These are phyloP conservation scores for Russula olivacea DNA, from an alignment of 768 basidiomycete genomes.

Conservation along the genomic window DNA sequence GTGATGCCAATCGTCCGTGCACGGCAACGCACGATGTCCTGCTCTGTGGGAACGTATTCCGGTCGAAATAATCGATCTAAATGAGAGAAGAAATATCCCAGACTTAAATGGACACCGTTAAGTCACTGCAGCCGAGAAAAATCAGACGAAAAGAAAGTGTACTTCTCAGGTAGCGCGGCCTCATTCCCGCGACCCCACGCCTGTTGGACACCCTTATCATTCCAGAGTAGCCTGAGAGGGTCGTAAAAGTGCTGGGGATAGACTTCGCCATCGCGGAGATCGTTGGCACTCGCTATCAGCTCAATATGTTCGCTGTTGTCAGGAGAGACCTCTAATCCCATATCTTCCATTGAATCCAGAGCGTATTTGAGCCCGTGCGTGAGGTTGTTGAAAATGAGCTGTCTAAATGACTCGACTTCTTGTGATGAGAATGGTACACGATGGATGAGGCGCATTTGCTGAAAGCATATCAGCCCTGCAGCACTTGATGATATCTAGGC, in stretches of 20 bases:
- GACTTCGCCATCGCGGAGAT: constrained; percentile 73
- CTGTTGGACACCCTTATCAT: constrained; percentile 64
- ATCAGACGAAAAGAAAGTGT: constrained; percentile 25
- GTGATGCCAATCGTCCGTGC: constrained; percentile 90
- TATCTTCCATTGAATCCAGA: constrained; percentile 85
- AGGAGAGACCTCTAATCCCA: constrained; percentile 67
- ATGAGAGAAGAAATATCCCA: constrained; percentile 71
- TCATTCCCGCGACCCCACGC: constrained; percentile 85
- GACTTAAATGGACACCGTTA: constrained; percentile 35
- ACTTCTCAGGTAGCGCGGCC: constrained; percentile 90
- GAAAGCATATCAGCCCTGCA: constrained; percentile 16
- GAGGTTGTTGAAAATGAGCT: constrained; percentile 89
- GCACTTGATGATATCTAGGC: background rate
- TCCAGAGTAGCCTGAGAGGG: constrained; percentile 69
- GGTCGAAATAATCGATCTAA: constrained; percentile 76
- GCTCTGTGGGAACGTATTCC: constrained; percentile 66
- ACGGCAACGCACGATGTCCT: constrained; percentile 82
- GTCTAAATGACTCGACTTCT: constrained; percentile 86
- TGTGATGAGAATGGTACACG: constrained; percentile 71
- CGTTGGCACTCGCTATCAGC: constrained; percentile 58
- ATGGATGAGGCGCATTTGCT: constrained; percentile 99
- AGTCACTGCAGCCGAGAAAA: constrained; percentile 15
- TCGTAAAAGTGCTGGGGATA: constrained; percentile 67
- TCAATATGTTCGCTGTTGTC: constrained; percentile 53
- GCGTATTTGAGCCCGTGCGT: constrained; percentile 78